Evolutionary conservation across 1,284 basidiomycete genomes (phyloP).

Genomic region (Tylopilus sp.): DNA sequence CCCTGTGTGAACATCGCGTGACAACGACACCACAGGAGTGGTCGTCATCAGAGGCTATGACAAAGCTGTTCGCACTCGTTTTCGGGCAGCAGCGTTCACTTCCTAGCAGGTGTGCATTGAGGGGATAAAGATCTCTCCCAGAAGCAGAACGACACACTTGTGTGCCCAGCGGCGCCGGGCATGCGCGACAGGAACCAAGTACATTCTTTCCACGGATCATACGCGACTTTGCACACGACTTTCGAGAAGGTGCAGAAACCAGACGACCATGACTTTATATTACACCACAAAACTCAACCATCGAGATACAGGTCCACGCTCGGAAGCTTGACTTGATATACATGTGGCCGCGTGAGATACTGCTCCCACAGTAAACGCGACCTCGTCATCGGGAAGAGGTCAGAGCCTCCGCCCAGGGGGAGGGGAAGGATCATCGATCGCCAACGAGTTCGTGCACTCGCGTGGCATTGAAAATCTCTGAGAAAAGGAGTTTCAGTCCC

Average conservation of each 20-base stretch:
- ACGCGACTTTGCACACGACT: background rate
- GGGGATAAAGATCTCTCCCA: too few species aligned
- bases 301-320: background rate
- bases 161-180: too few species aligned
- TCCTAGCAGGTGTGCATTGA: too few species aligned
- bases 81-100: too few species aligned
- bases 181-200: background rate
- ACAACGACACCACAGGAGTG: too few species aligned
- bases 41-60: too few species aligned
- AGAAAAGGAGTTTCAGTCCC: background rate
- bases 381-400: background rate
- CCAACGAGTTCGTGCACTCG: background rate
- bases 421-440: too few species aligned
- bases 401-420: too few species aligned
- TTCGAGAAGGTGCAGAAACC: background rate
- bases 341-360: background rate
- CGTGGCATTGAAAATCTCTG: background rate
- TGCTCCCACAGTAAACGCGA: background rate
- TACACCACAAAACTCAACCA: background rate
- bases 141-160: too few species aligned
- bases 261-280: background rate
- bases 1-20: background rate
- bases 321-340: constrained; percentile 1
- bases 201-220: background rate
- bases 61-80: too few species aligned